phyloP scores from a whole-genome alignment of 192 early-diverging fungal genomes.

The Martensiomyces pterosporus region DNA sequence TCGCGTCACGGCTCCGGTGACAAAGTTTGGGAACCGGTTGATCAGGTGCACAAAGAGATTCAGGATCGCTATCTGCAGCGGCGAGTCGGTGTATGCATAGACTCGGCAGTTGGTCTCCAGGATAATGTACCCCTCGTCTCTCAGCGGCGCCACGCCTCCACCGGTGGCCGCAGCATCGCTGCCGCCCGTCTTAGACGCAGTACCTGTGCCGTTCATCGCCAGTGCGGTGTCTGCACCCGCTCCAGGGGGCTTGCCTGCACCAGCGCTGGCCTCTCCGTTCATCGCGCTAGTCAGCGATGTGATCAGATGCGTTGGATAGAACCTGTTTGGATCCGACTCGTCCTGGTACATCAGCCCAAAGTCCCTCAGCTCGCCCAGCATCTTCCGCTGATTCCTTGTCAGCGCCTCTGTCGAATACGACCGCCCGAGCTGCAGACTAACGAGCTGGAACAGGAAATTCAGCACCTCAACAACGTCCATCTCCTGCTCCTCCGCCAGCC shows the following conservation, averaged over 20 bases:
- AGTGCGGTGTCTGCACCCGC: conserved; percentile 27
- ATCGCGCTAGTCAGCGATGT: conserved; percentile 71
- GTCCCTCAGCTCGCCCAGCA: conserved; percentile 84
- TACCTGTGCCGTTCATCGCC: conserved; percentile 1
- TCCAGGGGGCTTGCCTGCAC: conserved; percentile 5
- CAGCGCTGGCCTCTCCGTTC: background rate
- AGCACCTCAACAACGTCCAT: conserved; percentile 95
- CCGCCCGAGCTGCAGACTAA: conserved; percentile 83
- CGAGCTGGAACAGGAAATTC: conserved; percentile 91
- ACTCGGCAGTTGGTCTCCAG: conserved; percentile 93
- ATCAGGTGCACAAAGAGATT: conserved; percentile 83
- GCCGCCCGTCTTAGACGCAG: background rate
- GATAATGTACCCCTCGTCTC: conserved; percentile 78
- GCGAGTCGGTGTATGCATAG: conserved; percentile 94
- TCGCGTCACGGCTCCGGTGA: conserved; percentile 79
- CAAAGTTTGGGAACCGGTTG: conserved; percentile 88
- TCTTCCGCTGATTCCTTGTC: conserved; percentile 74
- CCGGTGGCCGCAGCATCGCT: too few species aligned
- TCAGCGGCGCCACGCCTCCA: conserved; percentile 24
- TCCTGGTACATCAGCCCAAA: conserved; percentile 89
- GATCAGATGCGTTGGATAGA: conserved; percentile 89
- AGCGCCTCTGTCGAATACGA: conserved; percentile 84
- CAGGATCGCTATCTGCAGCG: conserved; percentile 89
- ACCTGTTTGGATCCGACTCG: conserved; percentile 65
- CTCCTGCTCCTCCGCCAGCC: conserved; percentile 63